Percentiles rank a stretch among this genome's conserved stretches.
phyloP scores from a whole-genome alignment of 1,139 yeast genomes.

The Magnusiomyces magnusii region DNA sequence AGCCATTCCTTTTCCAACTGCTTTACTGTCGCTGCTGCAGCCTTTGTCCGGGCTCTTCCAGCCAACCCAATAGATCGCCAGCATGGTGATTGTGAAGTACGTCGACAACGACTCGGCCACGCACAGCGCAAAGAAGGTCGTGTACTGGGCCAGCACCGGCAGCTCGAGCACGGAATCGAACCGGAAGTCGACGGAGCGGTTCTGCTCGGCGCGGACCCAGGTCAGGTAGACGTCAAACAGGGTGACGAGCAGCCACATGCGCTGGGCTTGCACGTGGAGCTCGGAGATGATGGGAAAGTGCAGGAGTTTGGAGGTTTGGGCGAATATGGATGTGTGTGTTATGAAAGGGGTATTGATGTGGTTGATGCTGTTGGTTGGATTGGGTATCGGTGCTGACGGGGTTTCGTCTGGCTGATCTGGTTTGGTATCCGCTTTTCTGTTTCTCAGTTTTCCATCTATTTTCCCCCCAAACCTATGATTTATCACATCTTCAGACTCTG shows the following conservation, averaged over 20 bases:
- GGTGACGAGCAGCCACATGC: constrained; percentile 57
- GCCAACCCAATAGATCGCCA: constrained; percentile 38
- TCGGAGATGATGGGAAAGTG: constrained; percentile 7
- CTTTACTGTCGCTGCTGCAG: no score
- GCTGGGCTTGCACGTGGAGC: constrained; percentile 28
- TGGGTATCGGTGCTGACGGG: neutral
- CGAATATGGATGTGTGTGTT: no score
- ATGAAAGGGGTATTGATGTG: no score
- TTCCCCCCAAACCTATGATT: neutral
- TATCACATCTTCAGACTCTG: neutral
- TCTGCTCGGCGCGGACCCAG: constrained; percentile 85
- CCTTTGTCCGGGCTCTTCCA: constrained; percentile 29
- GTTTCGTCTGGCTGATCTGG: neutral
- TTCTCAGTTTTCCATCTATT: neutral
- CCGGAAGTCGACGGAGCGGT: constrained; percentile 16
- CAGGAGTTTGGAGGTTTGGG: neutral
- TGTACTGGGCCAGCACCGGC: constrained; percentile 53
- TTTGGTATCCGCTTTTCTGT: neutral
- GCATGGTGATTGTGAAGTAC: constrained; percentile 43
- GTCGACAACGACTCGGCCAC: constrained; percentile 49
- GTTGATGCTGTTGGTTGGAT: no score
- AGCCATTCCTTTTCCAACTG: no score
- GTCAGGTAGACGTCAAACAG: constrained; percentile 85
- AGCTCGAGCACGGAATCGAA: constrained; percentile 24
- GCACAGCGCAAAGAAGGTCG: constrained; percentile 57